These are phyloP conservation scores for Incumbomyces delicatus DNA, from an alignment of 2,329 filamentous ascomycete species.

Conservation along the genomic window DNA sequence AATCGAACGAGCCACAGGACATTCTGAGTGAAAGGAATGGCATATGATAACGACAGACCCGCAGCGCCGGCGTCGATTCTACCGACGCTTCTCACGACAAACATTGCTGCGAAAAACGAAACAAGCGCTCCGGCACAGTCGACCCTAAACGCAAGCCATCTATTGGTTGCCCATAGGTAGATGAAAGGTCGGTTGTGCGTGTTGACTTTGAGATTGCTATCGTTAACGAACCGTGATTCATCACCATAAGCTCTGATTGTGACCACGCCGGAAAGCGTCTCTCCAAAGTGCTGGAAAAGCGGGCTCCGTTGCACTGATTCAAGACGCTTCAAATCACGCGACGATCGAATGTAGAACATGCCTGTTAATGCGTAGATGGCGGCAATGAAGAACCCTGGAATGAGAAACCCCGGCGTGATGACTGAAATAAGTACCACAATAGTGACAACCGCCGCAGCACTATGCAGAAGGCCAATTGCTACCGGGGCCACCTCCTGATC, in stretches of 20 bases:
- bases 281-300: slow-evolving; percentile 94
- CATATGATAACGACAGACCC: slow-evolving; percentile 88
- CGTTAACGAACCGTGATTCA: slow-evolving; percentile 82
- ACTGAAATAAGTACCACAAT: slow-evolving; percentile 78
- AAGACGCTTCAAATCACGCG: slow-evolving; percentile 87
- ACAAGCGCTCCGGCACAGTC: slow-evolving; percentile 86
- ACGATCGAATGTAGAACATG: slow-evolving; percentile 79
- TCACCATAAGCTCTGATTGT: slow-evolving; percentile 96
- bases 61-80: slow-evolving; percentile 82
- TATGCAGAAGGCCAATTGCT: slow-evolving; percentile 66
- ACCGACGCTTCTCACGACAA: slow-evolving; percentile 75
- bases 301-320: slow-evolving; percentile 92
- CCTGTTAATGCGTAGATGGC: slow-evolving; percentile 73
- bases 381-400: slow-evolving; percentile 78
- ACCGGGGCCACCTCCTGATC: slow-evolving; percentile 94
- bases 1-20: slow-evolving; percentile 91
- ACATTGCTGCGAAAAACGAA: slow-evolving; percentile 84
- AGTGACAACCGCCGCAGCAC: slow-evolving; percentile 61
- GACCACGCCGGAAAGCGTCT: slow-evolving; percentile 87
- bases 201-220: slow-evolving; percentile 83
- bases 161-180: slow-evolving; percentile 90
- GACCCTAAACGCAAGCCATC: slow-evolving; percentile 89
- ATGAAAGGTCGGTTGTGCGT: slow-evolving; percentile 88
- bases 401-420: slow-evolving; percentile 83
- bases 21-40: slow-evolving; percentile 93